Conservation (phyloP, 805 yeast genomes). For the Schizosaccharomyces osmophilus region DNA sequence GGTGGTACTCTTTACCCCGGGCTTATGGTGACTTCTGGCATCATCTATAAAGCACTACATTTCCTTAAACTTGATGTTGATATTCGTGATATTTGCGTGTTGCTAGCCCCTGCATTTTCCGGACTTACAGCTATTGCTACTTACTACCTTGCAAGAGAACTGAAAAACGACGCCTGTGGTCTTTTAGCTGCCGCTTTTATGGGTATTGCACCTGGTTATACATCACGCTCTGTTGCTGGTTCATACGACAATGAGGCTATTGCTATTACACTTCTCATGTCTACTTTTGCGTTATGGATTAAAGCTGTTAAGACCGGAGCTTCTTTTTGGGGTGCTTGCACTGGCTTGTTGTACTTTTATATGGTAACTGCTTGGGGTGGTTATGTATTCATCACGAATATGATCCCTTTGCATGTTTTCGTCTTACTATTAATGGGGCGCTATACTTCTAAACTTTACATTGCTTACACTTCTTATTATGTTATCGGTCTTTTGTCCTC, state of each 20-base stretch:
- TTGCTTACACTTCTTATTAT: constrained; percentile 91
- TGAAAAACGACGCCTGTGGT: constrained; percentile 78
- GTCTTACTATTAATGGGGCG: constrained; percentile 85
- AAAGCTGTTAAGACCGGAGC: constrained; percentile 82
- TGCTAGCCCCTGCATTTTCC: constrained; percentile 89
- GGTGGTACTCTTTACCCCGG: constrained; percentile 98
- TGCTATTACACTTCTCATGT: constrained; percentile 86
- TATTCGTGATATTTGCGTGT: constrained; percentile 82
- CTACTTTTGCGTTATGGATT: constrained; percentile 88
- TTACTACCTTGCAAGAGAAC: constrained; percentile 64
- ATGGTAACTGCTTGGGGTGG: constrained; percentile 99
- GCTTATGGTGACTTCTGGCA: constrained; percentile 88
- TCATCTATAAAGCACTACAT: constrained; percentile 51
- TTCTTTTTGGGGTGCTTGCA: constrained; percentile 52
- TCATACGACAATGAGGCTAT: constrained; percentile 97
- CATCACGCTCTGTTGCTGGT: constrained; percentile 95
- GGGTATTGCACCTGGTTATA: constrained; percentile 92
- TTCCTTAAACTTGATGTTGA: constrained; percentile 60
- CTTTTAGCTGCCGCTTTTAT: constrained; percentile 77
- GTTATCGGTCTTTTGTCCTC: constrained; percentile 92
- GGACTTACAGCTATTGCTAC: constrained; percentile 81
- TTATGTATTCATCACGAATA: constrained; percentile 90
- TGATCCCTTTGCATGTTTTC: constrained; percentile 86
- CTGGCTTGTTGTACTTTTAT: constrained; percentile 80
- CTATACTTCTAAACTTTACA: constrained; percentile 55